Conservation (phyloP, 2,329 filamentous ascomycete genomes). For the Parasarocladium wereldwijsianum region DNA sequence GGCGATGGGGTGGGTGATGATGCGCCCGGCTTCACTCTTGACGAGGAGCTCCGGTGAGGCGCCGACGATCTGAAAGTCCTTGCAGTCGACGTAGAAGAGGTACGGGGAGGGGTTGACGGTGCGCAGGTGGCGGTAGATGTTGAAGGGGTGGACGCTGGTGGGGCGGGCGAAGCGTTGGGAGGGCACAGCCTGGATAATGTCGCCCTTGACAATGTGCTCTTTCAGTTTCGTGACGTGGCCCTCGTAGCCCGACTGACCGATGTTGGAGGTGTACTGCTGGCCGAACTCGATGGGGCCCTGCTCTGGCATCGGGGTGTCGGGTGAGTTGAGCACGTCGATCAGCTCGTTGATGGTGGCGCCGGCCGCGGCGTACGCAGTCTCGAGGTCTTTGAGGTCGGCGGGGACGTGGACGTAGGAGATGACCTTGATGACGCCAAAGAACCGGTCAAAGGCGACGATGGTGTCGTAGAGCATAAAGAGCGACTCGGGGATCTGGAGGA, state of each 20-base stretch:
- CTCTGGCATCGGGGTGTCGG: slow-evolving; percentile 61
- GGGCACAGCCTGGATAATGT: slow-evolving; percentile 96
- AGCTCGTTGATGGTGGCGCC: slow-evolving; percentile 48
- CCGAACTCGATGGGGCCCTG: slow-evolving; percentile 60
- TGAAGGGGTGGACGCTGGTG: slow-evolving; percentile 88
- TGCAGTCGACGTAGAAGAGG: slow-evolving; percentile 88
- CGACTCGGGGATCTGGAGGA: slow-evolving; percentile 79
- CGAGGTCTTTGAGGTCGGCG: slow-evolving; percentile 31
- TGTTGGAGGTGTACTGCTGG: slow-evolving; percentile 80
- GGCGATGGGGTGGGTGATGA: slow-evolving; percentile 94
- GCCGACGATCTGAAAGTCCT: slow-evolving; percentile 86
- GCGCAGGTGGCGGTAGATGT: slow-evolving; percentile 89
- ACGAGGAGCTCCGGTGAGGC: slow-evolving; percentile 91
- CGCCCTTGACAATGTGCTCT: slow-evolving; percentile 76
- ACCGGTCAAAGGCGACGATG: slow-evolving; percentile 86
- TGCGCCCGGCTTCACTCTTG: slow-evolving; percentile 71
- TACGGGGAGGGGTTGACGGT: slow-evolving; percentile 98
- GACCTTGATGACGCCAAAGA: slow-evolving; percentile 84
- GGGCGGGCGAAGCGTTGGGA: slow-evolving; percentile 86
- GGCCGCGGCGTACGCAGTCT: slow-evolving; percentile 51
- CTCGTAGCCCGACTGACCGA: slow-evolving; percentile 80
- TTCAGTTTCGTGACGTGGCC: slow-evolving; percentile 75
- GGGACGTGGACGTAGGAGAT: slow-evolving; percentile 78
- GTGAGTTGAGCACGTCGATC: slow-evolving; percentile 56
- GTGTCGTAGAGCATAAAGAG: slow-evolving; percentile 97